Conservation (phyloP, 495 filamentous ascomycete species). For the Hypoxylon fragiforme region DNA sequence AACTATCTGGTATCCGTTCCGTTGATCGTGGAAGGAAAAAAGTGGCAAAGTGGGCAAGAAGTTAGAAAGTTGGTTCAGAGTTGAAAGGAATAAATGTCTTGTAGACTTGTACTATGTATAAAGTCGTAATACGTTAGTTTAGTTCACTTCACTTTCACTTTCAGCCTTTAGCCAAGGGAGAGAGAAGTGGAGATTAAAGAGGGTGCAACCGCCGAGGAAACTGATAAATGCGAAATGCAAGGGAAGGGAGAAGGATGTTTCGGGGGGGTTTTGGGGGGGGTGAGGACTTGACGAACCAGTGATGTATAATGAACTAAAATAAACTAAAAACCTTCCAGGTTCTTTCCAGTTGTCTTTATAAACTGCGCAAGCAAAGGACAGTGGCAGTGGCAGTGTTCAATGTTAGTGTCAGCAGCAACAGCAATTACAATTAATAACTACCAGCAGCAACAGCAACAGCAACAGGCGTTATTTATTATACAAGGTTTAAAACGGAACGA, state of each 20-base stretch:
- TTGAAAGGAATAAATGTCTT: conserved; percentile 16
- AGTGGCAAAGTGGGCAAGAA: conserved; percentile 9
- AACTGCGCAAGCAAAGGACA: too few species aligned
- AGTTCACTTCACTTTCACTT: conserved; percentile 4
- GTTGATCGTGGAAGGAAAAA: background rate
- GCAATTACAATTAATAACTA: too few species aligned
- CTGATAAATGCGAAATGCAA: background rate
- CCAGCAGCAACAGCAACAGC: background rate
- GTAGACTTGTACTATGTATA: too few species aligned
- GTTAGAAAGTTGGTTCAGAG: conserved; percentile 31
- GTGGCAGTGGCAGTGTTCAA: too few species aligned
- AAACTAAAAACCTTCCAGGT: background rate
- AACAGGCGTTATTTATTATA: too few species aligned
- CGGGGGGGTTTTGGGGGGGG: background rate
- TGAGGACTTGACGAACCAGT: conserved; percentile 11
- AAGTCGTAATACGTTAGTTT: conserved; percentile 14
- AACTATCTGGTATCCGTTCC: too few species aligned
- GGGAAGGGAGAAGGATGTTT: conserved; percentile 10
- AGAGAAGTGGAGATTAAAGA: conserved; percentile 22
- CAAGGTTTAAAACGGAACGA: conserved; percentile 2
- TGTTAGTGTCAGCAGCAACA: too few species aligned
- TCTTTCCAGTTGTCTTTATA: conserved; percentile 3
- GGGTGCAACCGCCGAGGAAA: conserved; percentile 27
- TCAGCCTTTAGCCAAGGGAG: conserved; percentile 17
- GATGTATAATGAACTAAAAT: conserved; percentile 13